Base-by-base conservation (phyloP, 2,329 filamentous ascomycete species). In the Arthrobotrys musiformis region DNA sequence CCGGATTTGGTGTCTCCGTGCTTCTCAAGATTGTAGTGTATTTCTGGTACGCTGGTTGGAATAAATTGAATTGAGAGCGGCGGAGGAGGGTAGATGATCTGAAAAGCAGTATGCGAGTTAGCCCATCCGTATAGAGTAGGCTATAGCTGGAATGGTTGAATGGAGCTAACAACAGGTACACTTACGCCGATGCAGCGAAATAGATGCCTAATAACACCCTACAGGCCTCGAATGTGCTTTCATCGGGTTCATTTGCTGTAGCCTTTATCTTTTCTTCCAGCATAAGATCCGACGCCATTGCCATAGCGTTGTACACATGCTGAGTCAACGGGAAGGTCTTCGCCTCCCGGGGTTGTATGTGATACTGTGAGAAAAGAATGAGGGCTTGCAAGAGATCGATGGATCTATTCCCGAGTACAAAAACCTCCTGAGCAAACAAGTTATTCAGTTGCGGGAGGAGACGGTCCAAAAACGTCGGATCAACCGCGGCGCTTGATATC, bases 151-250 rank as follows among this genome's bases (percentile, higher is more conserved):
- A 5, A 28, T 8, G 5, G 8, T 50, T n/a, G 2, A 35, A 54
- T n/a, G n/a, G n/a, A n/a, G n/a, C n/a, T n/a, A n/a, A n/a, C 2
- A 30, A 17, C 13, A n/a, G 37, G 6, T 30, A 17, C 46, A 58
- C 63, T 58, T 68, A 68, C 63, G 63, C 30, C 13, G 63, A 68
- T n/a, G 63, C 48, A n/a, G 63, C 48, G 37, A 68, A 68, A 58
- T 68, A 68, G 6, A 58, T 58, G 9, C 63, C 63, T 24, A 68
- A n/a, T 4, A 68, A 22, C 15, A 46, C 7, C 48, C 63, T 58
- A 28, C 63, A 68, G 24, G 63, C 50, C 35, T 40, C 48, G 0
- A 56, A 6, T 3, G 40, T 58, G 13, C 17, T 7, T 46, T 52
- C 37, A 26, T 50, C 40, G 4, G 40, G 30, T 7, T 50, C 19